Conservation (phyloP, 345 rosid species). For the Rhodamnia rubescens region DNA sequence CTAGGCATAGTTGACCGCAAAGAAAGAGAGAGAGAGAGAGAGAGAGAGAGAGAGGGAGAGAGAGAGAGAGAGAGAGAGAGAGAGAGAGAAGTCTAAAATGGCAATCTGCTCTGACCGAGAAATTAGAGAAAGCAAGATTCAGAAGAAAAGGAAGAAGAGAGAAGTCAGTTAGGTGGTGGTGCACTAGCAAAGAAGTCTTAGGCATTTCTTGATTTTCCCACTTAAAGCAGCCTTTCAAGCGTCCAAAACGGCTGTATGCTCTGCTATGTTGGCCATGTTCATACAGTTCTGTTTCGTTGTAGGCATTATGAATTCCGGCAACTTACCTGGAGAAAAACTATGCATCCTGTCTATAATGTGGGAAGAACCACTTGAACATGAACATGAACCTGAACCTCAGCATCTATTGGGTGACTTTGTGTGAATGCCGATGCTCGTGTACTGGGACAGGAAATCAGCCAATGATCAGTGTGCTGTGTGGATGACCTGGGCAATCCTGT, state of each 20-base stretch:
- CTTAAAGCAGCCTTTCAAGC: background rate
- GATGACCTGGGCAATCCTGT: background rate
- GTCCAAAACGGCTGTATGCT: background rate
- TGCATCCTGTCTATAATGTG: background rate
- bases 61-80: background rate
- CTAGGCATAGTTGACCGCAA: background rate
- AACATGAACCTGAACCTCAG: background rate
- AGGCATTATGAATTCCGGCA: background rate
- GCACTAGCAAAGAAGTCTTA: conserved; percentile 12
- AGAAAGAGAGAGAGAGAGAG: background rate
- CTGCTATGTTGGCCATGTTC: background rate
- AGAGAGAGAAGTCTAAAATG: background rate
- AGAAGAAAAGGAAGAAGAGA: background rate
- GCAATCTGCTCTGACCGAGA: background rate
- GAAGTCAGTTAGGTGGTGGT: conserved; percentile 17
- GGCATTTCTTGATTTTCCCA: background rate
- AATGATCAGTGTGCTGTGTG: background rate
- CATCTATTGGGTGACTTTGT: background rate
- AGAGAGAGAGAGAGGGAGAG: background rate
- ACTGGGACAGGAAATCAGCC: background rate
- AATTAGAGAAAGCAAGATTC: background rate
- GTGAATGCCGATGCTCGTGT: background rate
- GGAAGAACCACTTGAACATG: background rate
- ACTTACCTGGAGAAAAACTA: background rate
- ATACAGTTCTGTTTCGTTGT: background rate